phyloP scores from a whole-genome alignment of 495 filamentous ascomycete genomes.

The Astrothelium macrocarpum region DNA sequence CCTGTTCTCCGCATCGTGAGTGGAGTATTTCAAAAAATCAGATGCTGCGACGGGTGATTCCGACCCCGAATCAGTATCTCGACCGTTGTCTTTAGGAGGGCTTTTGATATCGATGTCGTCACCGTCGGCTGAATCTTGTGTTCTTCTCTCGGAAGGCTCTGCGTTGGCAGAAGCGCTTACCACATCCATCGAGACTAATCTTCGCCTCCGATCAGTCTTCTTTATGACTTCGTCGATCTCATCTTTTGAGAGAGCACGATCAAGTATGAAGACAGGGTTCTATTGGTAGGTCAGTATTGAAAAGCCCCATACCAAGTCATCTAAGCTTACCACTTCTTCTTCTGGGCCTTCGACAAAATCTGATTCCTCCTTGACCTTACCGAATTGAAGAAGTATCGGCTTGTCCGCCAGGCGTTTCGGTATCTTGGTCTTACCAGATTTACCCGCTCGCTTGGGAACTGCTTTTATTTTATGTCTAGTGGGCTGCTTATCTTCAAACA shows the following conservation, averaged over 20 bases:
- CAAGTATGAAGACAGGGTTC: neutral
- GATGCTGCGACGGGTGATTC: neutral
- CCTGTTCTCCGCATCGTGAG: neutral
- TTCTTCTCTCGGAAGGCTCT: neutral
- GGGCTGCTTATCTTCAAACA: neutral
- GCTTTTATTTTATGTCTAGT: neutral
- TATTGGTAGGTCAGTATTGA: neutral
- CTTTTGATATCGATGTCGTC: neutral
- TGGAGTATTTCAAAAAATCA: neutral
- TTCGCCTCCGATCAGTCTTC: neutral
- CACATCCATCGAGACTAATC: neutral
- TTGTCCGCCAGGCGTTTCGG: neutral
- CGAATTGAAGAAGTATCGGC: neutral
- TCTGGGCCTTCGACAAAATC: neutral
- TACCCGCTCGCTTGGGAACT: neutral
- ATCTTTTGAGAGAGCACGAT: neutral
- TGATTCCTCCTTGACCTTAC: neutral
- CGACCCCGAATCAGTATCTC: neutral
- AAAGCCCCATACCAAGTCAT: neutral
- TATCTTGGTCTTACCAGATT: neutral
- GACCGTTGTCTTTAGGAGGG: neutral
- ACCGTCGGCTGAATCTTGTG: neutral
- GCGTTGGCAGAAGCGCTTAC: neutral
- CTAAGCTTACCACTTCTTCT: neutral
- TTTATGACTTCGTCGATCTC: neutral